Evolutionary conservation across 805 yeast genomes (phyloP).

Genomic region (Starmerella geochares): DNA sequence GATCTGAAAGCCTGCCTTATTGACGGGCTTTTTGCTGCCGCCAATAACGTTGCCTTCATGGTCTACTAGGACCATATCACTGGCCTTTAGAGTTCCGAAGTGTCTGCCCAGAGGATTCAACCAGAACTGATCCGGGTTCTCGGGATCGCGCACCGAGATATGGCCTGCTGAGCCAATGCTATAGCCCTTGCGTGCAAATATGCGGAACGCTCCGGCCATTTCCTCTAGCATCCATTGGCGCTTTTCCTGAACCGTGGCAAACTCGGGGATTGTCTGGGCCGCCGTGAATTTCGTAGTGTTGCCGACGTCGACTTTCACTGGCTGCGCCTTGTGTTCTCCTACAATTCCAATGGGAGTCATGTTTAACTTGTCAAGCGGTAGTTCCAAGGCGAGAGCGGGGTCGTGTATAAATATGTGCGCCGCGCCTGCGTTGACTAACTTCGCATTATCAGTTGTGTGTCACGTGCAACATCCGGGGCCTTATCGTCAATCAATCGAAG

Average conservation of each 20-base stretch:
- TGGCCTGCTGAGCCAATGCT: conserved; percentile 79
- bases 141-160: conserved; percentile 75
- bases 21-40: conserved; percentile 46
- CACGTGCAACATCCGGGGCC: background rate
- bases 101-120: conserved; percentile 80
- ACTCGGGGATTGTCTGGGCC: conserved; percentile 18
- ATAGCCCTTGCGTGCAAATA: conserved; percentile 68
- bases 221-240: conserved; percentile 38
- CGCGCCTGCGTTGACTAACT: background rate
- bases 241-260: conserved; percentile 19
- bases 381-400: background rate
- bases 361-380: background rate
- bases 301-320: conserved; percentile 8
- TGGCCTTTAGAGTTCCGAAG: conserved; percentile 49
- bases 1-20: conserved; percentile 61
- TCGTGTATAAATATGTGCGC: too few species aligned
- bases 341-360: conserved; percentile 26
- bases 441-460: background rate
- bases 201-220: conserved; percentile 77
- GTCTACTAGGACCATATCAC: conserved; percentile 55
- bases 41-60: conserved; percentile 55
- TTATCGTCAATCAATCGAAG: background rate
- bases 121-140: conserved; percentile 74
- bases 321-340: background rate
- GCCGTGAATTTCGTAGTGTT: conserved; percentile 12